Conservation (phyloP, 768 basidiomycete genomes). For the Kondoa subrosea region DNA sequence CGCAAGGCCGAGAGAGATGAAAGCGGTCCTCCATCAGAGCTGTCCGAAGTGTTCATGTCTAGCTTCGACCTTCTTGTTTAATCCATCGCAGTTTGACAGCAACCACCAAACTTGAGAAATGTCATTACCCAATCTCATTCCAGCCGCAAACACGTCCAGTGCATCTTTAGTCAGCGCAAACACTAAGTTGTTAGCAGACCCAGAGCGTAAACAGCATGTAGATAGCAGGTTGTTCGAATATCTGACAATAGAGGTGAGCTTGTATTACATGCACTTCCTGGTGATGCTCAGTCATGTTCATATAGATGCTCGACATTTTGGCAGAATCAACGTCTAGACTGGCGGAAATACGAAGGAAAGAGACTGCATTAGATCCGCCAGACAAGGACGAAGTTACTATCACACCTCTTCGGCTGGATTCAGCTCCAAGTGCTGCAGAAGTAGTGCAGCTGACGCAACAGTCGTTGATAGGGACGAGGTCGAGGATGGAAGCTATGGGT, state of each 20-base stretch:
- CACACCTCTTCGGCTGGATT: too few relatives aligned
- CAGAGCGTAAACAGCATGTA: neutral
- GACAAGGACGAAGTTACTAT: constrained; percentile 11
- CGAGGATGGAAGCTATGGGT: constrained; percentile 21
- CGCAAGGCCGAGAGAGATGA: neutral
- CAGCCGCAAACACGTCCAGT: neutral
- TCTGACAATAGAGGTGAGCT: constrained; percentile 20
- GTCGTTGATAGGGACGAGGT: neutral
- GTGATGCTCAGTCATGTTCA: neutral
- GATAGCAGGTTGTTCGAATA: constrained; percentile 21
- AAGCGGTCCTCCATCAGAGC: neutral
- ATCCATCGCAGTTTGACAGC: neutral
- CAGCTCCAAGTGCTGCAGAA: neutral
- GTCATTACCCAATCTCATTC: neutral
- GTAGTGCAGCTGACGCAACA: neutral
- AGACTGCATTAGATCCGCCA: neutral
- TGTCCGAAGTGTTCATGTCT: too few relatives aligned
- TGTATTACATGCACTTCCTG: neutral
- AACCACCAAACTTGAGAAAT: neutral
- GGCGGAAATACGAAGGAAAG: too few relatives aligned
- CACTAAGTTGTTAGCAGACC: neutral
- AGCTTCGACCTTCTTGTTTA: neutral
- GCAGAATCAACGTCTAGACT: constrained; percentile 1
- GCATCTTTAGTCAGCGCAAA: neutral
- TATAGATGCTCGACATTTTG: constrained; percentile 15